Conservation (phyloP, 2,329 filamentous ascomycete genomes). For the Fusarium odoratissimum region DNA sequence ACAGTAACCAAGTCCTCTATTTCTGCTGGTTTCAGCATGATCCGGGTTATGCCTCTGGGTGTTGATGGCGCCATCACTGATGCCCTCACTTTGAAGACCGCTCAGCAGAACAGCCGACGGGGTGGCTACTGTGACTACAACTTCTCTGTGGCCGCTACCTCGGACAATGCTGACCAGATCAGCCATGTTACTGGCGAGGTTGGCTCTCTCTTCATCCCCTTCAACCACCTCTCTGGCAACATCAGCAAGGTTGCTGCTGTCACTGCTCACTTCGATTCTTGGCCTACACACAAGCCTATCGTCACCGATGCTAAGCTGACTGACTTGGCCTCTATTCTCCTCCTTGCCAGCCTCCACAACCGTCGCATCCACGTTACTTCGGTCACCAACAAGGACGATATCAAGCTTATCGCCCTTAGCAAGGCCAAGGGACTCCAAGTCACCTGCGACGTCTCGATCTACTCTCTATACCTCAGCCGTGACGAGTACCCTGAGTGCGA, state of each 20-base stretch:
- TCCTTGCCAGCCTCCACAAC: slow-evolving; percentile 81
- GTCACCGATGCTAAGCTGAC: slow-evolving; percentile 84
- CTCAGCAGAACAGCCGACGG: slow-evolving; percentile 76
- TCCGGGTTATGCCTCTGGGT: slow-evolving; percentile 81
- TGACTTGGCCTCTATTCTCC: slow-evolving; percentile 81
- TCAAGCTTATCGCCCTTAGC: slow-evolving; percentile 79
- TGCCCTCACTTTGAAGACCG: slow-evolving; percentile 75
- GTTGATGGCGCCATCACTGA: slow-evolving; percentile 79
- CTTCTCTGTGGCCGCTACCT: slow-evolving; percentile 80
- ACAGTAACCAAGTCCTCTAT: slow-evolving; percentile 78
- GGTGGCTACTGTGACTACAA: slow-evolving; percentile 83
- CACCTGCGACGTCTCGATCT: slow-evolving; percentile 85
- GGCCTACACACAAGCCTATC: slow-evolving; percentile 82
- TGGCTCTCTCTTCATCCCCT: slow-evolving; percentile 84
- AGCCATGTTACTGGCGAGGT: slow-evolving; percentile 78
- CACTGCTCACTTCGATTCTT: slow-evolving; percentile 81
- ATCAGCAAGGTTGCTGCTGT: slow-evolving; percentile 86
- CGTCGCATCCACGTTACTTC: slow-evolving; percentile 84
- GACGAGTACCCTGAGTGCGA: slow-evolving; percentile 75
- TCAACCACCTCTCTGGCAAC: slow-evolving; percentile 84
- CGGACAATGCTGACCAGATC: slow-evolving; percentile 79
- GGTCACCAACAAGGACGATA: slow-evolving; percentile 83
- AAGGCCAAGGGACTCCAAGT: slow-evolving; percentile 86
- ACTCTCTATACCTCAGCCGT: slow-evolving; percentile 79
- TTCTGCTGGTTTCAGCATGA: slow-evolving; percentile 81